phyloP scores from a whole-genome alignment of 2,329 filamentous ascomycete species.

The Arthrobotrys megalospora region DNA sequence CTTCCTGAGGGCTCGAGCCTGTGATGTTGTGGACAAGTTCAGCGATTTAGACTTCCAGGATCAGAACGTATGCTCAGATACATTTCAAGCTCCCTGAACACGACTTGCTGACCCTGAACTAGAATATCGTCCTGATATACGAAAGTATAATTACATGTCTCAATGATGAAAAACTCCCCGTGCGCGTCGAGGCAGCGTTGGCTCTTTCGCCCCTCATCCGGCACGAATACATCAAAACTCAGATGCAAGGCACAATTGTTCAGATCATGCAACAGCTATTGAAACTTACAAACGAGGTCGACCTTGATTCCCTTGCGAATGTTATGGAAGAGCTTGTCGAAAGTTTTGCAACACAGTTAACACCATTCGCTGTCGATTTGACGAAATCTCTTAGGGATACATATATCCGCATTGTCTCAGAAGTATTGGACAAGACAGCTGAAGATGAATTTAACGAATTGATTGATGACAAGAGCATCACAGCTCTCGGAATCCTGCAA shows the following conservation, averaged over 20 bases:
- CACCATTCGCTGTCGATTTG: conserved; percentile 94
- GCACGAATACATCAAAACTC: conserved; percentile 91
- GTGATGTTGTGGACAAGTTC: conserved; percentile 98
- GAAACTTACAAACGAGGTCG: conserved; percentile 96
- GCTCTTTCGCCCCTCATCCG: conserved; percentile 95
- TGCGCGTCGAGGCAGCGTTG: conserved; percentile 92
- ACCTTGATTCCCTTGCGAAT: conserved; percentile 95
- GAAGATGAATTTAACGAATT: conserved; percentile 90
- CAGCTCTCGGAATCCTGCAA: conserved; percentile 93
- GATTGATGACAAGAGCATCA: conserved; percentile 95
- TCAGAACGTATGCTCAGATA: conserved; percentile 72
- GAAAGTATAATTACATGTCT: conserved; percentile 96
- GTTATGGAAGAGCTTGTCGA: conserved; percentile 99
- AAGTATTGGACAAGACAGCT: conserved; percentile 87
- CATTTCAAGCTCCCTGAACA: neutral
- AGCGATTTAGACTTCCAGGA: conserved; percentile 98
- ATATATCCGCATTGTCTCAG: conserved; percentile 91
- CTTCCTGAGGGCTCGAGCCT: conserved; percentile 92
- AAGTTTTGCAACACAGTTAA: conserved; percentile 96
- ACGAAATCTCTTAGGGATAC: conserved; percentile 97
- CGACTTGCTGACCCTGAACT: conserved; percentile 19
- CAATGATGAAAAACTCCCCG: conserved; percentile 92
- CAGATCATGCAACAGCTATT: conserved; percentile 99
- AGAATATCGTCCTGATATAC: conserved; percentile 94
- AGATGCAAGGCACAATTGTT: conserved; percentile 97